Conservation (phyloP, 2,329 filamentous ascomycete species). For the Neofusicoccum kwambonambiense region DNA sequence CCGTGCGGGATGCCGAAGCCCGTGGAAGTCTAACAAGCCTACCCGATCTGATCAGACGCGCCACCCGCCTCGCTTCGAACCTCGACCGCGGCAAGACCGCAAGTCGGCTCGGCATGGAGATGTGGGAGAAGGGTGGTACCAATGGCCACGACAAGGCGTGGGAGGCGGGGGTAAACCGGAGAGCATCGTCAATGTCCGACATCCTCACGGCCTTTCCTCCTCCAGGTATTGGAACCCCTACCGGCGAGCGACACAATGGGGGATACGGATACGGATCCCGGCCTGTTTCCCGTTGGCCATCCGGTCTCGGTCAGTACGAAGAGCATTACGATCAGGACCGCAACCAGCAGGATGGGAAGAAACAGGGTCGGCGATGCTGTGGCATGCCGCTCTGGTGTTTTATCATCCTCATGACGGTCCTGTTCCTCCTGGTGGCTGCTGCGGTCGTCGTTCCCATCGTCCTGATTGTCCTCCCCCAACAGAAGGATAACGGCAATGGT, state of each 20-base stretch:
- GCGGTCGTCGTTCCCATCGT: constrained; percentile 76
- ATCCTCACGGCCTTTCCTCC: constrained; percentile 66
- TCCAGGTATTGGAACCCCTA: constrained; percentile 54
- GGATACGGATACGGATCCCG: neutral
- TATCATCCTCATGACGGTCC: constrained; percentile 61
- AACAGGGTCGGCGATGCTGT: constrained; percentile 67
- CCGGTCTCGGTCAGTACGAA: constrained; percentile 4
- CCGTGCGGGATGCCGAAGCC: constrained; percentile 75
- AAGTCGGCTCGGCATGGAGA: constrained; percentile 55
- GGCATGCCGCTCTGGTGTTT: constrained; percentile 81
- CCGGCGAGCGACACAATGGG: neutral
- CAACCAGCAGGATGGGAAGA: constrained; percentile 26
- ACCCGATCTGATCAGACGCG: constrained; percentile 84
- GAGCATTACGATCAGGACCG: constrained; percentile 4
- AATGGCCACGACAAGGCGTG: constrained; percentile 30
- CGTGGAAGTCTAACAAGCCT: constrained; percentile 89
- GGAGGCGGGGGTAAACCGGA: constrained; percentile 24
- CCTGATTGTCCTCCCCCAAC: constrained; percentile 58
- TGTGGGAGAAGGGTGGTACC: constrained; percentile 41
- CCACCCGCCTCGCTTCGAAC: constrained; percentile 81
- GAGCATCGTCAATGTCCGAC: constrained; percentile 56
- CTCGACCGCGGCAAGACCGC: constrained; percentile 77
- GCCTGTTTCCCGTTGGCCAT: constrained; percentile 3
- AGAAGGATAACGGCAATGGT: constrained; percentile 31
- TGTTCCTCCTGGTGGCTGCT: constrained; percentile 72